A percentile compares a stretch with the other conserved stretches of the same genome.
Evolutionary conservation across 345 rosid genomes (phyloP).

Genomic region (Murraya paniculata): DNA sequence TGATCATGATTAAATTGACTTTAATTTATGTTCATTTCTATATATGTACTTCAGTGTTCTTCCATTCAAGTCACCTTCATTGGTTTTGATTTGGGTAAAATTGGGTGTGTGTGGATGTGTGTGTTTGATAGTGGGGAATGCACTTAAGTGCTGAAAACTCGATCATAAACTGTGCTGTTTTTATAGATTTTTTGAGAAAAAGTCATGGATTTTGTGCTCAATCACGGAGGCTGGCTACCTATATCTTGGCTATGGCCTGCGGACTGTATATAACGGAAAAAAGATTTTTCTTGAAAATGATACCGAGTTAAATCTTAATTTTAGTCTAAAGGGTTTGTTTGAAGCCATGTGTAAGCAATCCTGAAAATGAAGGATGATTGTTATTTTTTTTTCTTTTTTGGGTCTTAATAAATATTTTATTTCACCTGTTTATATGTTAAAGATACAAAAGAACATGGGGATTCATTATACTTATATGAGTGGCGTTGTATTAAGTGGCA

Average conservation of each 20-base stretch:
- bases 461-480: not conserved
- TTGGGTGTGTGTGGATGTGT: too few species aligned
- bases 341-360: too few species aligned
- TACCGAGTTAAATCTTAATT: too few species aligned
- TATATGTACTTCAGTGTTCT: not conserved
- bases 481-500: not conserved
- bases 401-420: too few species aligned
- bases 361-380: too few species aligned
- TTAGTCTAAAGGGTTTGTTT: too few species aligned
- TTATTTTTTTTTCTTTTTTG: too few species aligned
- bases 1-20: slow-evolving; percentile 15
- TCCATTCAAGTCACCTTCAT: slow-evolving; percentile 10
- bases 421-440: too few species aligned
- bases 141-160: not conserved
- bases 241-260: not conserved
- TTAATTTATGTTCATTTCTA: not conserved
- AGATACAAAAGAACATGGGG: not conserved
- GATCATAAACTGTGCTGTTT: not conserved
- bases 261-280: not conserved
- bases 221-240: not conserved
- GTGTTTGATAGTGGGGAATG: not conserved
- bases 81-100: not conserved
- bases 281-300: too few species aligned
- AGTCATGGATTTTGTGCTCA: not conserved
- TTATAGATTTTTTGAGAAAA: not conserved